These are phyloP conservation scores for Leucocoprinus leucothites DNA, from an alignment of 768 basidiomycete genomes.

Conservation along the genomic window DNA sequence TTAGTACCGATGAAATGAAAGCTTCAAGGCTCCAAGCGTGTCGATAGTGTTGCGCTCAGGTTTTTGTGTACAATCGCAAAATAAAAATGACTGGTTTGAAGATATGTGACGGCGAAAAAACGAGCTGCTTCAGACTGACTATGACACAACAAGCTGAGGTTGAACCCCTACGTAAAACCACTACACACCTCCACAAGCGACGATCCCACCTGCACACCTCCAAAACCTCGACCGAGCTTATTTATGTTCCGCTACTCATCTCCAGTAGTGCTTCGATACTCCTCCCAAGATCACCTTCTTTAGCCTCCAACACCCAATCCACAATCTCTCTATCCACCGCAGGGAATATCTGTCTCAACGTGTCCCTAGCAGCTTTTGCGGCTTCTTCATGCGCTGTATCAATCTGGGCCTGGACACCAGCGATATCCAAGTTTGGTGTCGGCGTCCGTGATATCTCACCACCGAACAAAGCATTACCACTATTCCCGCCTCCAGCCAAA, in stretches of 20 bases:
- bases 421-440: conserved; percentile 66
- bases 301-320: conserved; percentile 88
- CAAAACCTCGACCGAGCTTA: not conserved
- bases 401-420: conserved; percentile 70
- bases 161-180: no score
- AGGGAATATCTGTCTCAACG: conserved; percentile 89
- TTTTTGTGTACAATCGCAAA: no score
- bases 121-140: no score
- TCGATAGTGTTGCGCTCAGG: no score
- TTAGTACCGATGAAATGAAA: no score
- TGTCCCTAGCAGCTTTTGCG: conserved; percentile 66
- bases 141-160: no score
- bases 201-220: no score
- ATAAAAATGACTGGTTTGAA: no score
- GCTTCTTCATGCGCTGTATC: conserved; percentile 77
- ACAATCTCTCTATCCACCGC: conserved; percentile 76
- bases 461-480: conserved; percentile 18
- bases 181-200: no score
- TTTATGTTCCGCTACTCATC: conserved; percentile 49
- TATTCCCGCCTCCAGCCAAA: conserved; percentile 21
- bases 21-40: no score
- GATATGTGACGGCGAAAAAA: no score
- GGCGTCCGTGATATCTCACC: conserved; percentile 64
- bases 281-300: conserved; percentile 82
- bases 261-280: conserved; percentile 86